These are phyloP conservation scores for Leccinum subrobustum DNA, from an alignment of 1,284 basidiomycete genomes.

Conservation along the genomic window DNA sequence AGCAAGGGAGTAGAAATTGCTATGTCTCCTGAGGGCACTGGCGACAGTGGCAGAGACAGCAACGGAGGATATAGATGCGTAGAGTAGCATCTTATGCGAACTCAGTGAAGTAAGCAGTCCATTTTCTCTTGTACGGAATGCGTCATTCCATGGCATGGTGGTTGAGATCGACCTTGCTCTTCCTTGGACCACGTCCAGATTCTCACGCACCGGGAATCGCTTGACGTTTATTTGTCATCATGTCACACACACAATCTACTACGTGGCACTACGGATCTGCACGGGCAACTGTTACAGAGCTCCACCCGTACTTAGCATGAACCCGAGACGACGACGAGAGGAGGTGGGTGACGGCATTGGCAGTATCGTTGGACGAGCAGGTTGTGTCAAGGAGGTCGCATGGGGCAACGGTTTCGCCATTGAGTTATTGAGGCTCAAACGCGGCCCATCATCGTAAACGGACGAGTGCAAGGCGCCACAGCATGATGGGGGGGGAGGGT, in stretches of 20 bases:
- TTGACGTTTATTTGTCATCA: too few relatives aligned
- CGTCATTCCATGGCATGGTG: slow-evolving; percentile 34
- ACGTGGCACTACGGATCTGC: too few relatives aligned
- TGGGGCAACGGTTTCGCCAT: too few relatives aligned
- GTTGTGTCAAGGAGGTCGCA: too few relatives aligned
- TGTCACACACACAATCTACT: too few relatives aligned
- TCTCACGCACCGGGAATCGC: not conserved
- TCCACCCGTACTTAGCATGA: too few relatives aligned
- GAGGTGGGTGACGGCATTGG: too few relatives aligned
- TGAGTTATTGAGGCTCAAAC: not conserved
- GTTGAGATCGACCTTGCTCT: not conserved
- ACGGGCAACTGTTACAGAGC: too few relatives aligned
- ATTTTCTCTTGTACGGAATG: slow-evolving; percentile 40
- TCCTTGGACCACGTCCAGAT: not conserved
- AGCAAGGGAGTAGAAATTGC: slow-evolving; percentile 93
- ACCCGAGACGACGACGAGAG: too few relatives aligned
- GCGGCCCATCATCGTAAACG: not conserved
- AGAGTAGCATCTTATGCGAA: slow-evolving; percentile 66
- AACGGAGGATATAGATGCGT: slow-evolving; percentile 66
- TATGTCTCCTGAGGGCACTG: slow-evolving; percentile 80
- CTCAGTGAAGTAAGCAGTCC: slow-evolving; percentile 49
- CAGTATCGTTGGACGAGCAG: too few relatives aligned
- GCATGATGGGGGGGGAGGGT: too few relatives aligned
- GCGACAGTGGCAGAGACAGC: slow-evolving; percentile 71
- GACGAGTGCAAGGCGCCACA: not conserved